Evolutionary conservation across 2,329 filamentous ascomycete species (phyloP), one percentile per base, ranked within the genome.

Genomic region (Pyrenochaeta sp.): DNA sequence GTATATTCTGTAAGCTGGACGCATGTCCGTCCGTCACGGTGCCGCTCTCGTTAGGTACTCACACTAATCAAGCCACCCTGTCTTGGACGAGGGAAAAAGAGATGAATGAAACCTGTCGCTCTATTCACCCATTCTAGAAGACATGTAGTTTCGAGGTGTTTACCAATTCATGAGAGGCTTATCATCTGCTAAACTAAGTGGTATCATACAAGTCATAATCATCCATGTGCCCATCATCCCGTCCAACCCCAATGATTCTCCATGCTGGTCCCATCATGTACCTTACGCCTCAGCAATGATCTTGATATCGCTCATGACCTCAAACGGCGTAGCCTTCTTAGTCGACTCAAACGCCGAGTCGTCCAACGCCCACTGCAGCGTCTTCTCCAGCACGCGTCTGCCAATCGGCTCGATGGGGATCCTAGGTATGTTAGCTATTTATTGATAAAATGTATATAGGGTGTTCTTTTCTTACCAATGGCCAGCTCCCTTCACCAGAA

Each of bases 401-500:
- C 74, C 75, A 34, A 74, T 66, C 31, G 65, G 59, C 58, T 83
- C 79, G 28, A 79, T 52, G 2, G 80, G 75, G 35, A 69, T 10
- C 59, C 48, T 51, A 6, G 2, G 9, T 27, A 30, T 3, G 7
- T 2, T 9, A 30, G 27, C 19, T 8, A 30, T 7, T 13, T 7
- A 15, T 17, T 30, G 8, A 18, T 30, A 7, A 8, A 6, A 18
- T 18, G 13, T 10, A 30, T n/a, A 30, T 4, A 9, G 14, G 7
- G 3, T 18, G 14, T 7, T 13, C 11, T 9, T 8, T 7, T 24
- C 48, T 31, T 13, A 52, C 72, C 80, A 84, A 63, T 85, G 82
- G 0, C 78, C 80, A 8, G 74, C 75, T 7, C 68, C 61, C 3
- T 78, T 74, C 6, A 84, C 59, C 27, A 77, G 51, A 13, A 81